A percentile compares a stretch with the other conserved stretches of the same genome.
Conservation (phyloP, 2,329 filamentous ascomycete genomes). For the Macroventuria anomochaeta region DNA sequence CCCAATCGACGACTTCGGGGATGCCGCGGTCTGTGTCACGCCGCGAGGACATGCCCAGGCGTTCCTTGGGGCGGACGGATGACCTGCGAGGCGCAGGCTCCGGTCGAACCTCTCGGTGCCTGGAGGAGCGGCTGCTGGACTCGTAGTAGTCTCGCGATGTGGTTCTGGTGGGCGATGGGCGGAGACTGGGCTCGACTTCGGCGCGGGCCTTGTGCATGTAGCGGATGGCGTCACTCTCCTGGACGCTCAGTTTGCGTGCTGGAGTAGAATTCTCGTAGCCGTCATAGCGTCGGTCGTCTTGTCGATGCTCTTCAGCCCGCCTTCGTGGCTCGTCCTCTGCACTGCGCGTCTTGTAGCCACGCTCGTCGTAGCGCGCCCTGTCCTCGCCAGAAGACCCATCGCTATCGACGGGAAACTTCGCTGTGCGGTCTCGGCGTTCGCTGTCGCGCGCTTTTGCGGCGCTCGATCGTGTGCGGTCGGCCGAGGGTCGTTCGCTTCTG, state of each 20-base stretch:
- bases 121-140: constrained; percentile 32
- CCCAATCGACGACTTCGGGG: constrained; percentile 45
- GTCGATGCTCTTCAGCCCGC: constrained; percentile 18
- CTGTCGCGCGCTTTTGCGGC: constrained; percentile 39
- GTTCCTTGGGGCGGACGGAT: constrained; percentile 45
- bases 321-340: constrained; percentile 19
- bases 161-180: constrained; percentile 37
- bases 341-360: constrained; percentile 38
- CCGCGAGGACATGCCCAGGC: constrained; percentile 27
- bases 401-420: constrained; percentile 46
- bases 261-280: constrained; percentile 23
- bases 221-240: constrained; percentile 35
- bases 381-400: constrained; percentile 43
- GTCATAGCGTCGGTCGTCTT: constrained; percentile 26
- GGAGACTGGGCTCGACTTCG: constrained; percentile 33
- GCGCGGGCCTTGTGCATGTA: constrained; percentile 41
- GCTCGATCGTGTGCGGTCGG: constrained; percentile 51
- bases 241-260: constrained; percentile 38
- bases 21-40: constrained; percentile 38
- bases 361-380: constrained; percentile 42
- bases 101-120: constrained; percentile 35
- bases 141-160: constrained; percentile 44
- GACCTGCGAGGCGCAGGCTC: constrained; percentile 41
- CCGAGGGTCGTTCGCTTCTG: constrained; percentile 30
- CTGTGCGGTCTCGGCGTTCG: constrained; percentile 51